Percentiles rank a stretch among this genome's conserved stretches.
These are phyloP conservation scores for Sporobolomyces pararoseus DNA, from an alignment of 768 basidiomycete species.

Conservation along the genomic window DNA sequence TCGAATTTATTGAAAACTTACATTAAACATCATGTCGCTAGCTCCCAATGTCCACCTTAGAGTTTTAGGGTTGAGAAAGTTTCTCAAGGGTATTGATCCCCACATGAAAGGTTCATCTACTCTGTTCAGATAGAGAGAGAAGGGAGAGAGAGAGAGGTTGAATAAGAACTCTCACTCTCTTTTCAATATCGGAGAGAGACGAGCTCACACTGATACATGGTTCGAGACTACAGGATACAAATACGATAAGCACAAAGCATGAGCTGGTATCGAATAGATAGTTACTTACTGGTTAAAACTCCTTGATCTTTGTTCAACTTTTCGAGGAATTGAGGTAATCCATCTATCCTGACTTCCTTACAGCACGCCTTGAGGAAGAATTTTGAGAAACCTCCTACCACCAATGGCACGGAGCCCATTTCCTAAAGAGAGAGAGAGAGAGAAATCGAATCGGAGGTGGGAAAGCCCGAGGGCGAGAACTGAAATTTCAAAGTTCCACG, in stretches of 20 bases:
- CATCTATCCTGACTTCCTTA: constrained; percentile 64
- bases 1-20: constrained; percentile 46
- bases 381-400: constrained; percentile 72
- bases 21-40: constrained; percentile 90
- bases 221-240: constrained; percentile 64
- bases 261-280: too few species aligned
- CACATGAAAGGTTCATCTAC: constrained; percentile 81
- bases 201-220: constrained; percentile 79
- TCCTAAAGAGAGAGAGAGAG: neutral
- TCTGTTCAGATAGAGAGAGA: constrained; percentile 50
- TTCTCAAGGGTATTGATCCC: constrained; percentile 70
- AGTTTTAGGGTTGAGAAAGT: constrained; percentile 61
- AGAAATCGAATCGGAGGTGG: neutral
- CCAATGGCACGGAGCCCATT: constrained; percentile 35
- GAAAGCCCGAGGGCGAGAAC: neutral
- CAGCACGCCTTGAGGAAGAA: constrained; percentile 66
- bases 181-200: constrained; percentile 49
- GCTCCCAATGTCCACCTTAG: constrained; percentile 85
- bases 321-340: constrained; percentile 62
- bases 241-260: neutral
- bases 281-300: constrained; percentile 62
- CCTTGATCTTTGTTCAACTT: constrained; percentile 64
- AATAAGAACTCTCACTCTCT: too few species aligned
- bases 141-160: neutral
- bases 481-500: neutral